Percentiles rank a stretch among this genome's conserved stretches.
phyloP scores from a whole-genome alignment of 1,284 basidiomycete species.

The Amylostereum chailletii region DNA sequence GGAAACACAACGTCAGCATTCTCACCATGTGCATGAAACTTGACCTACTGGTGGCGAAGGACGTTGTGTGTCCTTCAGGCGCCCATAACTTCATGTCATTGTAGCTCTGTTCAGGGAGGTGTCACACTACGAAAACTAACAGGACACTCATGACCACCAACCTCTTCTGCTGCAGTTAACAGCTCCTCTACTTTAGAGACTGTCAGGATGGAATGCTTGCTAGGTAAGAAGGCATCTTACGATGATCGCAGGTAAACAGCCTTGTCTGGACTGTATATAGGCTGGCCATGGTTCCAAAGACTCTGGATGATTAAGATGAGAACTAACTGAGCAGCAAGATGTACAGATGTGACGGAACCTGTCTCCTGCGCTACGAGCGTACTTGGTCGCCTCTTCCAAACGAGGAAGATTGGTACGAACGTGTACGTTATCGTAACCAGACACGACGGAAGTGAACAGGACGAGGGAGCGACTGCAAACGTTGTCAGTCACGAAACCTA shows the following conservation, averaged over 20 bases:
- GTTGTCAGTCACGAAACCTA: background rate
- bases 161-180: constrained; percentile 54
- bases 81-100: constrained; percentile 48
- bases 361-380: constrained; percentile 60
- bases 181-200: constrained; percentile 46
- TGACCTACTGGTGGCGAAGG: constrained; percentile 43
- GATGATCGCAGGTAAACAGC: constrained; percentile 55
- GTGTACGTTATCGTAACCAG: constrained; percentile 59
- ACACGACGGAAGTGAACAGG: constrained; percentile 52
- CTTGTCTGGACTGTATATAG: constrained; percentile 44
- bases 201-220: background rate
- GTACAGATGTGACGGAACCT: constrained; percentile 30
- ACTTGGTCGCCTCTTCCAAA: constrained; percentile 53
- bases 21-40: background rate
- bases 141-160: constrained; percentile 15
- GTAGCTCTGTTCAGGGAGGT: constrained; percentile 31
- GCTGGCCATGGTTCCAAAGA: constrained; percentile 51
- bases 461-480: constrained; percentile 46
- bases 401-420: constrained; percentile 52
- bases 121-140: background rate
- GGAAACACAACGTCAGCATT: constrained; percentile 1
- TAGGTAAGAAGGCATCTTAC: constrained; percentile 27
- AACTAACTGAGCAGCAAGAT: background rate
- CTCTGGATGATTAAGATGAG: constrained; percentile 22
- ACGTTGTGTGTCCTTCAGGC: constrained; percentile 43